A percentile compares a stretch with the other conserved stretches of the same genome.
phyloP scores from a whole-genome alignment of 371 early-diverging fungal genomes.

The Mortierella polycephala region DNA sequence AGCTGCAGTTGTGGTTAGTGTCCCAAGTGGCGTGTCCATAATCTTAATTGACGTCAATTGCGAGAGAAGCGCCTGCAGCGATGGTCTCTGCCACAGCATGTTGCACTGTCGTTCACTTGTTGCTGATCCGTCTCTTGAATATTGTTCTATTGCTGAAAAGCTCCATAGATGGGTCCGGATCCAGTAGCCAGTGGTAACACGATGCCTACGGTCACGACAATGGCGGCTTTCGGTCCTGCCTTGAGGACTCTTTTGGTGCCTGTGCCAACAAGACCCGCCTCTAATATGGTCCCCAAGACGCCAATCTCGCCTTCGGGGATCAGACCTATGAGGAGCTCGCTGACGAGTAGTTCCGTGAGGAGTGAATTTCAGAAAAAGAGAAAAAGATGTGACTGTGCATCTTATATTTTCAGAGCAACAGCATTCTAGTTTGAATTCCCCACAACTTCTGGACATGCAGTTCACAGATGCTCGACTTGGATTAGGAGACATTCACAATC shows the following conservation, averaged over 20 bases:
- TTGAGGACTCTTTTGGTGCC: conserved; percentile 4
- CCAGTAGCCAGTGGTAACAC: conserved; percentile 29
- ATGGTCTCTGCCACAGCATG: conserved; percentile 16
- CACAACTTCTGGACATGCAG: too few relatives aligned
- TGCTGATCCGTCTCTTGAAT: conserved; percentile 7
- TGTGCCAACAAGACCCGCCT: conserved; percentile 31
- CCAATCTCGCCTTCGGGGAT: conserved; percentile 34
- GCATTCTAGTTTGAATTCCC: too few relatives aligned
- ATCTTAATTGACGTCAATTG: conserved; percentile 36
- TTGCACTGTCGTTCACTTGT: background rate
- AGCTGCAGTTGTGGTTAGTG: conserved; percentile 40
- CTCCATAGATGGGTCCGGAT: conserved; percentile 28
- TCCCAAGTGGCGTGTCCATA: conserved; percentile 27
- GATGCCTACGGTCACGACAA: conserved; percentile 20
- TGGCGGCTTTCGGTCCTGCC: conserved; percentile 14
- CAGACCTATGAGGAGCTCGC: conserved; percentile 35
- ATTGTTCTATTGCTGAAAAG: background rate
- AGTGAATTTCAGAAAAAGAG: too few relatives aligned
- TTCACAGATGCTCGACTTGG: too few relatives aligned
- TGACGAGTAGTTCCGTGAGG: too few relatives aligned
- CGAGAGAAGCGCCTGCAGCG: conserved; percentile 37
- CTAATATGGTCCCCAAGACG: conserved; percentile 30
- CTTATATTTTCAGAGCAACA: too few relatives aligned
- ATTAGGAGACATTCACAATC: too few relatives aligned
- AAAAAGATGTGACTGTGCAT: too few relatives aligned